phyloP scores from a whole-genome alignment of 2,329 filamentous ascomycete genomes.

The Raffaelea ambrosiae region DNA sequence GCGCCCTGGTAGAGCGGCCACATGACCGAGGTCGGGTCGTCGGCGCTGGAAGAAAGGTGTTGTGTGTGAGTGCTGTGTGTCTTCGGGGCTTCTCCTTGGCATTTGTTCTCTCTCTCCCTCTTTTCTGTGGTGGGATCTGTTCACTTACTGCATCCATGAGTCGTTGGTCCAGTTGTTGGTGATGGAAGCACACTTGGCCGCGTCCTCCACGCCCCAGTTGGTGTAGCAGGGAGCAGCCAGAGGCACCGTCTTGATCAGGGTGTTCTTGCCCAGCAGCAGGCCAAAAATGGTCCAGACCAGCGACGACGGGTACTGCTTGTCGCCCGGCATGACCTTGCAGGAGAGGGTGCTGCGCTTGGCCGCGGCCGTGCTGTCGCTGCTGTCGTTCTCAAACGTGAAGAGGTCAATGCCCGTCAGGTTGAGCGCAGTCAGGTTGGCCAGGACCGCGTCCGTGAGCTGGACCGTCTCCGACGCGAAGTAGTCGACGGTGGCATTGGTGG shows the following conservation, averaged over 20 bases:
- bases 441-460: constrained; percentile 13
- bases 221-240: constrained; percentile 45
- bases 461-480: constrained; percentile 14
- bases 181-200: constrained; percentile 29
- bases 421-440: constrained; percentile 12
- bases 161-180: constrained; percentile 21
- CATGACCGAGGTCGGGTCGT: constrained; percentile 31
- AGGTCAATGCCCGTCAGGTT: constrained; percentile 9
- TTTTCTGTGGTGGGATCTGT: not conserved
- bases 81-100: too few relatives aligned
- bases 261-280: constrained; percentile 33
- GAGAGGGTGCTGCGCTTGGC: constrained; percentile 3
- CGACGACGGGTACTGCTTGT: constrained; percentile 43
- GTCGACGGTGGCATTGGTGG: constrained; percentile 3
- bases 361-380: not conserved
- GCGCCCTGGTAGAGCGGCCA: constrained; percentile 29
- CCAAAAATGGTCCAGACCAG: constrained; percentile 43
- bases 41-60: constrained; percentile 3
- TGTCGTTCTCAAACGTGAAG: constrained; percentile 9
- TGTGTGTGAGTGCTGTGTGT: too few relatives aligned
- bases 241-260: constrained; percentile 43
- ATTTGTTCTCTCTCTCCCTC: not conserved
- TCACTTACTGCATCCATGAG: constrained; percentile 25
- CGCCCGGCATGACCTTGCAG: constrained; percentile 30
- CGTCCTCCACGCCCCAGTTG: constrained; percentile 31